Evolutionary conservation across 805 yeast species (phyloP), one percentile per base, ranked within the genome.

Genomic region (Wickerhamomyces ciferrii): DNA sequence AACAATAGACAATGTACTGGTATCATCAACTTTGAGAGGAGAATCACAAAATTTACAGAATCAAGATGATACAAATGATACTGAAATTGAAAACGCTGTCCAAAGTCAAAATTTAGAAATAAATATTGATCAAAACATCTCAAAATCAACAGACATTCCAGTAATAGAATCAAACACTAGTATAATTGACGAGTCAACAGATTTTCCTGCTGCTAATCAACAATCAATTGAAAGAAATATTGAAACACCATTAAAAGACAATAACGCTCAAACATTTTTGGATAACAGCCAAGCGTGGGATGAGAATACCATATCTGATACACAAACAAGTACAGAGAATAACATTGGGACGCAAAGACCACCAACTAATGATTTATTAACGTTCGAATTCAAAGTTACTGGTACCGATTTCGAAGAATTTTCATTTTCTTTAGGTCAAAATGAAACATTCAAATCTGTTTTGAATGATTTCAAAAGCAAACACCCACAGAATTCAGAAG

Each of bases 361-460:
- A 10, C 11, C 4, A 10, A 4, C 31, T 10, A 27, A 4, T 8
- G 31, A 27, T 7, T 4, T 27, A 8, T 27, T 13, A 4, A 4
- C 4, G 13, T 27, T 7, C 37, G 18, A 34, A 17, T 15, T 34
- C 14, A 4, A 17, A 34, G 5, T 15, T 11, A 18, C 5, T 18
- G 13, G 36, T 19, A 5, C 27, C 10, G 27, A 24, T 24, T n/a
- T 68, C 15, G 59, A 60, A 39, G 65, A 69, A 5, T 48, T 58
- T 10, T 61, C 67, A 42, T 49, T 69, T 17, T 15, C 50, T 58
- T 5, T 27, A 27, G 11, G 11, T 27, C 14, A 27, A 14, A 10
- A 8, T 27, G 31, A 27, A 8, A 27, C 31, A 27, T 27, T 27
- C 31, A 5, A 27, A 27, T 27, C 31, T 10, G 13, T 27, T 10